Evolutionary conservation across 768 basidiomycete genomes (phyloP).

Genomic region (Mycena capillaripes): DNA sequence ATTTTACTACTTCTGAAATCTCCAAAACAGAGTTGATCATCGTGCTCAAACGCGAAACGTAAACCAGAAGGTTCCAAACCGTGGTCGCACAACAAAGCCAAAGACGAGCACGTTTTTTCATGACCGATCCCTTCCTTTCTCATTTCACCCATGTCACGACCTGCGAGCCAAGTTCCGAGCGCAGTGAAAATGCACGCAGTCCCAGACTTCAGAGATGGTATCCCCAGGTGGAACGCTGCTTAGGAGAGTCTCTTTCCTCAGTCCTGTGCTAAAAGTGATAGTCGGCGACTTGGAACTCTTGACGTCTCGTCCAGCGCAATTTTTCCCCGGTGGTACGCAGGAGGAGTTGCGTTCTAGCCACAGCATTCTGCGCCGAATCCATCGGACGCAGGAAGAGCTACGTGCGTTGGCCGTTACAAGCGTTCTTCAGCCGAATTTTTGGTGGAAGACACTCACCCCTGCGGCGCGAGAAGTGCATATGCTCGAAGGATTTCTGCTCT

Average conservation of each 20-base stretch:
- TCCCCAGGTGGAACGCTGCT: constrained; percentile 14
- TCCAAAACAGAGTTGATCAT: too few species aligned
- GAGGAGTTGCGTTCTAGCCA: constrained; percentile 12
- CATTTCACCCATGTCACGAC: constrained; percentile 18
- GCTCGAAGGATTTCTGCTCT: constrained; percentile 14
- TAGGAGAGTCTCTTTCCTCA: constrained; percentile 17
- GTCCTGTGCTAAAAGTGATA: background rate
- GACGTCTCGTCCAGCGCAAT: constrained; percentile 12
- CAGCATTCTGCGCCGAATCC: constrained; percentile 12
- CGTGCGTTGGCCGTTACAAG: constrained; percentile 18
- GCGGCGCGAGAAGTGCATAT: constrained; percentile 16
- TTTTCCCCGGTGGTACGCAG: constrained; percentile 6
- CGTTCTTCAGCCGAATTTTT: constrained; percentile 19
- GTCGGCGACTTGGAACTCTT: constrained; percentile 20
- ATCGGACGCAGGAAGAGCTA: constrained; percentile 13
- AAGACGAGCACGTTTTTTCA: constrained; percentile 16
- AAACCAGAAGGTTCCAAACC: constrained; percentile 3
- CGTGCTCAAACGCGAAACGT: constrained; percentile 15
- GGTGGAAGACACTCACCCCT: constrained; percentile 18
- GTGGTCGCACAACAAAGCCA: constrained; percentile 12
- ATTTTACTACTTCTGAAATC: too few species aligned
- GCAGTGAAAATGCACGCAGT: constrained; percentile 3
- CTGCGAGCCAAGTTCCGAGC: constrained; percentile 3
- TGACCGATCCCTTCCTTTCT: constrained; percentile 11
- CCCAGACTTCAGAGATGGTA: constrained; percentile 10